Percentiles rank a stretch among this genome's conserved stretches.
Conservation (phyloP, 345 rosid genomes). For the Pugionium cornutum region DNA sequence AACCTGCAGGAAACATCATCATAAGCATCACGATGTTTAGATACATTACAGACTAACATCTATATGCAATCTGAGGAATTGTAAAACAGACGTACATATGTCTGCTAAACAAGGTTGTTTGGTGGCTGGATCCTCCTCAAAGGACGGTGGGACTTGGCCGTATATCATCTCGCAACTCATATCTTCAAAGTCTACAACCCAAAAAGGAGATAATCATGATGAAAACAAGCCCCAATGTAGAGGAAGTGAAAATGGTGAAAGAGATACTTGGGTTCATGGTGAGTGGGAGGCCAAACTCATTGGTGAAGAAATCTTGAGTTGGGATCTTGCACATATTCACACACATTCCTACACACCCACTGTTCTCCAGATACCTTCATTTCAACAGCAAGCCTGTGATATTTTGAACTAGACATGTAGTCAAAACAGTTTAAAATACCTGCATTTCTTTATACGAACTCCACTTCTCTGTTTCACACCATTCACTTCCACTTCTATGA, state of each 20-base stretch:
- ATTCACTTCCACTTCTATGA: constrained; percentile 78
- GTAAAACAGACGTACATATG: constrained; percentile 37
- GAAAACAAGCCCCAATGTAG: neutral
- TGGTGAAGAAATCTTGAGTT: constrained; percentile 97
- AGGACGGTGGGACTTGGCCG: constrained; percentile 77
- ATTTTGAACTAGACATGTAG: constrained; percentile 3
- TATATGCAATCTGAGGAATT: neutral
- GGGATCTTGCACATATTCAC: constrained; percentile 97
- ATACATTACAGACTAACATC: neutral
- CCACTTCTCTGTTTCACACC: constrained; percentile 94
- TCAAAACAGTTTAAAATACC: constrained; percentile 6
- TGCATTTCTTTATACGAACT: constrained; percentile 52
- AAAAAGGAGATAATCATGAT: neutral
- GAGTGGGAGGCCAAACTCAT: constrained; percentile 92
- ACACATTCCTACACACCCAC: constrained; percentile 97
- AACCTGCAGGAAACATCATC: constrained; percentile 37
- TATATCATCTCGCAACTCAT: constrained; percentile 98
- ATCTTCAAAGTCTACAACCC: constrained; percentile 78
- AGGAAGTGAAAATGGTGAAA: neutral
- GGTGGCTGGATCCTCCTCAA: constrained; percentile 70
- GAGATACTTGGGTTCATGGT: constrained; percentile 84
- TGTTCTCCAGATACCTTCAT: constrained; percentile 89
- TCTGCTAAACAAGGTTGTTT: constrained; percentile 42
- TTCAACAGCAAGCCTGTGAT: neutral
- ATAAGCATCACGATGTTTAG: neutral